A percentile compares a stretch with the other conserved stretches of the same genome.
These are phyloP conservation scores for Graphilbum ipis-grandicollis DNA, from an alignment of 2,329 filamentous ascomycete species.

Conservation along the genomic window DNA sequence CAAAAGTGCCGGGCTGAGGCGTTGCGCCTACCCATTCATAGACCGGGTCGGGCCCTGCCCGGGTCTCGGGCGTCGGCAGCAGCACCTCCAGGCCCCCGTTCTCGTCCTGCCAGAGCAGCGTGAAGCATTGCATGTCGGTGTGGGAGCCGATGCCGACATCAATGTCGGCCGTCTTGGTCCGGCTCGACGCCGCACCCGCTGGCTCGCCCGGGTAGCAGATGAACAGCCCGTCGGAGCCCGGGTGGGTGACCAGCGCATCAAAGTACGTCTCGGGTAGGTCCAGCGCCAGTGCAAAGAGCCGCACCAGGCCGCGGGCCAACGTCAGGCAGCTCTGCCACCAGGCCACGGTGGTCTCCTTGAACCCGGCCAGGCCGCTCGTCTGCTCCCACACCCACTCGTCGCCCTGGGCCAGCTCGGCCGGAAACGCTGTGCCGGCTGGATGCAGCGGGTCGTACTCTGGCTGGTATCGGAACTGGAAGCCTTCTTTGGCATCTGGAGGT, in stretches of 20 bases:
- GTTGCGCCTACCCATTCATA: conserved; percentile 21
- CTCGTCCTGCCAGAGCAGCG: conserved; percentile 29
- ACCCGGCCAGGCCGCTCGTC: conserved; percentile 10
- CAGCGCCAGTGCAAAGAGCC: conserved; percentile 10
- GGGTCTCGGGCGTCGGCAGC: background rate
- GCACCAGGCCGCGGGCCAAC: conserved; percentile 10
- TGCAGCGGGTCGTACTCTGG: conserved; percentile 9
- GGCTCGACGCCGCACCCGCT: conserved; percentile 7
- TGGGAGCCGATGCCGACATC: conserved; percentile 28
- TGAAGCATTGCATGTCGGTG: conserved; percentile 30
- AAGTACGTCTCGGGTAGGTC: conserved; percentile 17
- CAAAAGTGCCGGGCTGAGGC: conserved; percentile 26
- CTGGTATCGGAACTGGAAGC: conserved; percentile 12
- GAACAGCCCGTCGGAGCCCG: conserved; percentile 13
- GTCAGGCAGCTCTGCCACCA: conserved; percentile 11
- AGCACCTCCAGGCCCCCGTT: conserved; percentile 24
- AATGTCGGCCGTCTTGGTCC: conserved; percentile 8
- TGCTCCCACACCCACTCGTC: conserved; percentile 12
- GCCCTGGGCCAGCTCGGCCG: conserved; percentile 3
- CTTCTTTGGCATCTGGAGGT: conserved; percentile 10
- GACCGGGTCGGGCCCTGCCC: too few relatives aligned
- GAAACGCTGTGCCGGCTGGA: background rate
- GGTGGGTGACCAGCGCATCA: conserved; percentile 20
- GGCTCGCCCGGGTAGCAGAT: conserved; percentile 12
- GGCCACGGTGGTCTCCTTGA: conserved; percentile 9